Evolutionary conservation across 345 rosid species (phyloP).

Genomic region (Noccaea bulbosa): DNA sequence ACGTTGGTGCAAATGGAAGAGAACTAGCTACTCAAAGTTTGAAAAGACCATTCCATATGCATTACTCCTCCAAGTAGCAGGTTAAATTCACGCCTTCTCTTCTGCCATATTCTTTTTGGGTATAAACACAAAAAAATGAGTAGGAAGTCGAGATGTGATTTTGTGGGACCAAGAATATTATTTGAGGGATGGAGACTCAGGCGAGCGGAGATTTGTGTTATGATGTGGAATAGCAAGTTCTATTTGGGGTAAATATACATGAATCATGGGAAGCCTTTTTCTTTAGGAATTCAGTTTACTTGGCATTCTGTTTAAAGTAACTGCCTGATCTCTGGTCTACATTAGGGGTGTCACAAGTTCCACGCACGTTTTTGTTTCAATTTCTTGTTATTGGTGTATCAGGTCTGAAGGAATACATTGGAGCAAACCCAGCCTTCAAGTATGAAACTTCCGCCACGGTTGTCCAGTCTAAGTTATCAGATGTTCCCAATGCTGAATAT

Average conservation of each 20-base stretch:
- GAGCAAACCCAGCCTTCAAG: constrained; percentile 85
- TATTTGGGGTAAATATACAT: background rate
- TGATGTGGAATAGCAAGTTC: constrained; percentile 15
- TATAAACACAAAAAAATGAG: constrained; percentile 22
- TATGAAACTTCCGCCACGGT: constrained; percentile 57
- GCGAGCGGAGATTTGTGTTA: constrained; percentile 10
- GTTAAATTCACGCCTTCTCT: constrained; percentile 45
- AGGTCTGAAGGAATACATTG: constrained; percentile 93
- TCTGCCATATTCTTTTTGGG: constrained; percentile 4
- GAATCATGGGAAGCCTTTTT: constrained; percentile 9
- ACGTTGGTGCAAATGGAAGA: constrained; percentile 86
- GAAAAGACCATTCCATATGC: constrained; percentile 83
- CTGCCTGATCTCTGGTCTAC: constrained; percentile 15
- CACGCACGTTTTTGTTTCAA: constrained; percentile 15
- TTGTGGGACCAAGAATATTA: constrained; percentile 1
- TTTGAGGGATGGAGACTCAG: constrained; percentile 13
- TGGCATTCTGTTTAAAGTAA: constrained; percentile 3
- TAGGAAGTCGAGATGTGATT: constrained; percentile 21
- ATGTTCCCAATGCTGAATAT: constrained; percentile 54
- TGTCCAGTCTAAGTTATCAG: constrained; percentile 59
- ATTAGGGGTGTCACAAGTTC: constrained; percentile 23
- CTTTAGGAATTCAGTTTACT: background rate
- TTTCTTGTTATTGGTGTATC: constrained; percentile 41
- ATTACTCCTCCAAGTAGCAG: constrained; percentile 83
- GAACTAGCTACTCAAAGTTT: constrained; percentile 70